A percentile compares a stretch with the other conserved stretches of the same genome.
phyloP scores from a whole-genome alignment of 495 filamentous ascomycete genomes.

The Chaetomium cochliodes region DNA sequence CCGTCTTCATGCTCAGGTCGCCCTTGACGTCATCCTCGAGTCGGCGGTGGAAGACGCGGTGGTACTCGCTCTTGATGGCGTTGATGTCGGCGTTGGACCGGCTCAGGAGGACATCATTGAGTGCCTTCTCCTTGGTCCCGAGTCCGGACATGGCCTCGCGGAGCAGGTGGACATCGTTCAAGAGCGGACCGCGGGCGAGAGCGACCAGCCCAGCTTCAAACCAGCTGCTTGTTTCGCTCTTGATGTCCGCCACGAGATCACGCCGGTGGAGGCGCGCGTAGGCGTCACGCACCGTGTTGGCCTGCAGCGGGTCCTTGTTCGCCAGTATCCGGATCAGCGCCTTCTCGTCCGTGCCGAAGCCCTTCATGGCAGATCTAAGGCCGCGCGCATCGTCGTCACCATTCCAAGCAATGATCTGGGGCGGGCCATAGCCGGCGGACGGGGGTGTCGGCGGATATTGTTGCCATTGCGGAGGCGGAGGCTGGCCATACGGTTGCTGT shows the following conservation, averaged over 20 bases:
- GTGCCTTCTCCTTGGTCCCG: conserved; percentile 80
- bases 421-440: conserved; percentile 61
- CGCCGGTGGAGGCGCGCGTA: conserved; percentile 62
- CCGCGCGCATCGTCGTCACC: conserved; percentile 62
- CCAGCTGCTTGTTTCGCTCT: conserved; percentile 71
- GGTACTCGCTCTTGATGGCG: conserved; percentile 76
- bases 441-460: conserved; percentile 53
- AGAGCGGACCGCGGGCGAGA: conserved; percentile 72
- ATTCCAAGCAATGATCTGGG: conserved; percentile 63
- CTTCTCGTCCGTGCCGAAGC: conserved; percentile 83
- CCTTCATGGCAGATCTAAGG: conserved; percentile 83
- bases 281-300: conserved; percentile 63
- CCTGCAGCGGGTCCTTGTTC: conserved; percentile 67
- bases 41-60: conserved; percentile 55
- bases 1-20: conserved; percentile 83
- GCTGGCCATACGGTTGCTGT: conserved; percentile 31
- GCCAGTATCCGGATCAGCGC: conserved; percentile 65
- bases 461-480: conserved; percentile 40
- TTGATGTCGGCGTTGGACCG: conserved; percentile 80
- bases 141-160: conserved; percentile 68
- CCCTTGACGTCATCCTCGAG: conserved; percentile 68
- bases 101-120: conserved; percentile 83
- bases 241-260: conserved; percentile 68
- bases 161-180: conserved; percentile 64
- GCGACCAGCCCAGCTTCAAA: conserved; percentile 68